Percentiles rank a stretch among this genome's conserved stretches.
phyloP scores from a whole-genome alignment of 352 stramenopile species.

The Phytophthora sansomeana region DNA sequence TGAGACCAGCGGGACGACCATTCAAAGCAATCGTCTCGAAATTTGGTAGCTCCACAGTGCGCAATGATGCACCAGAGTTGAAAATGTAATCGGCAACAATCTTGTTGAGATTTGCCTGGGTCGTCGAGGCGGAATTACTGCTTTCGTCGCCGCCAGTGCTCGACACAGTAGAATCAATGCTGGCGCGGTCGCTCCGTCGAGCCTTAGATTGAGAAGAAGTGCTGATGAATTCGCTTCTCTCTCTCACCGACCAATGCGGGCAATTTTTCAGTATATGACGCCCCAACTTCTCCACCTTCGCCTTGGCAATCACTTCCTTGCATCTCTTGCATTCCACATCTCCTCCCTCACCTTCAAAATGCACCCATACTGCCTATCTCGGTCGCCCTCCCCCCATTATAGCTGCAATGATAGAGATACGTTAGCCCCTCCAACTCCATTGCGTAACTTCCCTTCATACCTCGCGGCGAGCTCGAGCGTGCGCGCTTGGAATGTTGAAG shows the following conservation, averaged over 20 bases:
- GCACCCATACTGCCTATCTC: constrained; percentile 2
- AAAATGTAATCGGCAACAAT: constrained; percentile 1
- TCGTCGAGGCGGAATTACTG: neutral
- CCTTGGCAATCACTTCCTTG: constrained; percentile 8
- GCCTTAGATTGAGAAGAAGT: too few relatives aligned
- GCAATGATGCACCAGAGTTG: neutral
- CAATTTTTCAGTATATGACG: constrained; percentile 8
- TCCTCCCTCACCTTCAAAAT: constrained; percentile 14
- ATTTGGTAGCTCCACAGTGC: neutral
- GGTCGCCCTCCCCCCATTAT: constrained; percentile 4
- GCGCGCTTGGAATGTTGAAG: too few relatives aligned
- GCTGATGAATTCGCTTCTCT: too few relatives aligned
- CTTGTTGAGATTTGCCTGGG: neutral
- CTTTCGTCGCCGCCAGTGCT: constrained; percentile 1
- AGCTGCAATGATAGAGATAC: neutral
- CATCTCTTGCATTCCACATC: constrained; percentile 13
- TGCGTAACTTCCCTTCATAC: too few relatives aligned
- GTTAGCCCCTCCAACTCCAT: too few relatives aligned
- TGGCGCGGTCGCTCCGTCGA: too few relatives aligned
- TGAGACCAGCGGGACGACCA: neutral
- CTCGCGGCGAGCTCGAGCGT: too few relatives aligned
- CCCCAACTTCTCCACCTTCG: constrained; percentile 22
- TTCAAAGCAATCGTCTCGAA: neutral
- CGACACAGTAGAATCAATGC: too few relatives aligned
- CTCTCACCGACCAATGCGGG: neutral